A percentile compares a stretch with the other conserved stretches of the same genome.
Conservation (phyloP, 371 early-diverging fungal species). For the Rhizopus arrhizus region DNA sequence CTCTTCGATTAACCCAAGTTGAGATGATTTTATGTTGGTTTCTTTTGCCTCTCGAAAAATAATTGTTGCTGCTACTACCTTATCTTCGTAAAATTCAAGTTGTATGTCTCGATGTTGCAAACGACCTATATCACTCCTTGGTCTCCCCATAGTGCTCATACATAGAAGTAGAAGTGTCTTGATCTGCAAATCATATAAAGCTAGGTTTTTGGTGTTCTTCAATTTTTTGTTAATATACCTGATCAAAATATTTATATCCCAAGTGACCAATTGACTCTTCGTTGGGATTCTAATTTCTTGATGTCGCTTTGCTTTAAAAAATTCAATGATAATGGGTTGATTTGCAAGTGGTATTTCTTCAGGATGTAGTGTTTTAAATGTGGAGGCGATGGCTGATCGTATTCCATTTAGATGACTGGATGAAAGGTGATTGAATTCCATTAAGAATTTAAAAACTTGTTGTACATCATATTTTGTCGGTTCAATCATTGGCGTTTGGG, state of each 20-base stretch:
- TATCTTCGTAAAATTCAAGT: neutral
- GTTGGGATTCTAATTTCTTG: neutral
- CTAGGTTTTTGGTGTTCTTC: neutral
- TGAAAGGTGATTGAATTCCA: neutral
- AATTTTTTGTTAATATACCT: conserved; percentile 1
- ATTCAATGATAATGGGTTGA: neutral
- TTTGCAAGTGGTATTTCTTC: neutral
- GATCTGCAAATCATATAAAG: conserved; percentile 17
- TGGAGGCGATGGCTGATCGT: conserved; percentile 2
- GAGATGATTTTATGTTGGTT: conserved; percentile 6
- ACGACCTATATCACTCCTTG: conserved; percentile 24
- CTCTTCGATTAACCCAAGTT: neutral
- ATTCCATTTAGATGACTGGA: neutral
- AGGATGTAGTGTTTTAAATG: conserved; percentile 1
- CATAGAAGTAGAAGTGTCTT: conserved; percentile 18
- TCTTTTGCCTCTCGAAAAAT: conserved; percentile 6
- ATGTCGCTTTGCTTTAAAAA: conserved; percentile 10
- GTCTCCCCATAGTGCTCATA: conserved; percentile 24
- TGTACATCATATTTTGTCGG: neutral
- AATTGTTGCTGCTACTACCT: neutral
- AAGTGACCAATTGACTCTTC: neutral
- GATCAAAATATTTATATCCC: conserved; percentile 9
- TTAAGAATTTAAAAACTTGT: conserved; percentile 1
- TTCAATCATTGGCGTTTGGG: neutral
- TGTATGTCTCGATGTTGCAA: conserved; percentile 18